A percentile compares a stretch with the other conserved stretches of the same genome.
phyloP scores from a whole-genome alignment of 1,284 basidiomycete species.

The Heliocybe sulcata region DNA sequence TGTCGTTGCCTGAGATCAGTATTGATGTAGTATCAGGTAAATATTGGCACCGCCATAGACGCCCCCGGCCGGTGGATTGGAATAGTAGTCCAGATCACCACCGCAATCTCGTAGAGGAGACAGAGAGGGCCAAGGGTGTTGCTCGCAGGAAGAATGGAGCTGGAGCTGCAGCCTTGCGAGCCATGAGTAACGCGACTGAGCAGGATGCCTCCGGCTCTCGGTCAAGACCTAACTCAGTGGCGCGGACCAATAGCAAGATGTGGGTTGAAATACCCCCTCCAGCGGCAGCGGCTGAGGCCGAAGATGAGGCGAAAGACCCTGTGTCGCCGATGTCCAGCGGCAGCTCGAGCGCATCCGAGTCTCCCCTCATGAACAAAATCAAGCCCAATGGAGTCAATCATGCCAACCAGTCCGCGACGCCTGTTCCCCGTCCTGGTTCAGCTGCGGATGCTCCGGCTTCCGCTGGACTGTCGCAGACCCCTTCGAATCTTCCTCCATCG shows the following conservation, averaged over 20 bases:
- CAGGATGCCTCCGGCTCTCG: neutral
- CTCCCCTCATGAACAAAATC: conserved; percentile 52
- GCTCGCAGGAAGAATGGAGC: conserved; percentile 41
- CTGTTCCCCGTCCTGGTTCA: conserved; percentile 7
- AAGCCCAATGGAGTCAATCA: conserved; percentile 40
- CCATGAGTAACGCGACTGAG: too few species aligned
- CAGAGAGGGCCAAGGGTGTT: conserved; percentile 41
- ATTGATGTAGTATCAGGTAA: conserved; percentile 45
- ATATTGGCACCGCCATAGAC: conserved; percentile 78
- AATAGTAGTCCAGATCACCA: conserved; percentile 69
- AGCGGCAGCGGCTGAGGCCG: conserved; percentile 27
- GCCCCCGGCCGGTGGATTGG: conserved; percentile 73
- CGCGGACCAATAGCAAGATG: conserved; percentile 18
- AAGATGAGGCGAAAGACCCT: conserved; percentile 36
- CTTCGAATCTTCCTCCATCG: neutral
- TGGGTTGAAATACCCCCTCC: conserved; percentile 30
- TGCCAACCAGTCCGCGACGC: neutral
- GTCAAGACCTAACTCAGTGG: neutral
- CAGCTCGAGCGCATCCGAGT: conserved; percentile 59
- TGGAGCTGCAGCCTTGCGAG: too few species aligned
- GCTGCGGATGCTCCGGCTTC: neutral
- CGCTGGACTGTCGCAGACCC: neutral
- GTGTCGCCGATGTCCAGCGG: conserved; percentile 61
- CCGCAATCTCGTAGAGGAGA: conserved; percentile 44
- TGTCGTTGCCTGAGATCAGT: conserved; percentile 7